phyloP scores from a whole-genome alignment of 2,329 filamentous ascomycete genomes.

The Macrophomina phaseolina region DNA sequence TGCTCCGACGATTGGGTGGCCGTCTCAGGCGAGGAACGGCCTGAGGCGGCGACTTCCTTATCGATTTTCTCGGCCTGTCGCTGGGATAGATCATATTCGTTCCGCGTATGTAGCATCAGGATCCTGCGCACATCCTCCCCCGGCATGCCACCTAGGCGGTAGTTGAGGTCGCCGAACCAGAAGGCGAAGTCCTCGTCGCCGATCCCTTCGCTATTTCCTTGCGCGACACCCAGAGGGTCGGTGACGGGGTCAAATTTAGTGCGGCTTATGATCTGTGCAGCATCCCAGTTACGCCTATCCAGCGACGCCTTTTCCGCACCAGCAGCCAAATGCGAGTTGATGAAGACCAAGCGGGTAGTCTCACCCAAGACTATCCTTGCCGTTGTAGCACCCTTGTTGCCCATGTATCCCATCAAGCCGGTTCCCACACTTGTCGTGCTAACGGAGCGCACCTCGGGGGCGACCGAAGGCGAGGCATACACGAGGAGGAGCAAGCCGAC shows the following conservation, averaged over 20 bases:
- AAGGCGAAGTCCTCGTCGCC: slow-evolving; percentile 93
- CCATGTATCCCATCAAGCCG: slow-evolving; percentile 88
- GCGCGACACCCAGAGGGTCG: slow-evolving; percentile 66
- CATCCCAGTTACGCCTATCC: slow-evolving; percentile 90
- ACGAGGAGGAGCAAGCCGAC: slow-evolving; percentile 83
- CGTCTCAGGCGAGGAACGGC: slow-evolving; percentile 15
- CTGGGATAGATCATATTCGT: slow-evolving; percentile 67
- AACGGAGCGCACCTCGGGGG: slow-evolving; percentile 76
- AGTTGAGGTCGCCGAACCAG: slow-evolving; percentile 97
- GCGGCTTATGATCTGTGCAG: slow-evolving; percentile 74
- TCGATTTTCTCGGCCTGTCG: slow-evolving; percentile 34
- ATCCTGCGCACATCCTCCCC: slow-evolving; percentile 88
- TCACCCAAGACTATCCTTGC: slow-evolving; percentile 86
- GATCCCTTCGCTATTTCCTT: slow-evolving; percentile 67
- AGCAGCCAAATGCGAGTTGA: slow-evolving; percentile 91
- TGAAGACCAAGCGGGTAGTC: slow-evolving; percentile 84
- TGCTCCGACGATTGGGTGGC: neutral
- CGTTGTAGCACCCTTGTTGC: slow-evolving; percentile 91
- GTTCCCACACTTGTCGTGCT: slow-evolving; percentile 86
- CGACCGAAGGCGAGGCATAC: slow-evolving; percentile 80
- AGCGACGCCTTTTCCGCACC: slow-evolving; percentile 78
- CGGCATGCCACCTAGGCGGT: slow-evolving; percentile 84
- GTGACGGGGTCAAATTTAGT: slow-evolving; percentile 79
- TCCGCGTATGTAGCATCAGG: slow-evolving; percentile 79
- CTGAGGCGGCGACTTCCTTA: slow-evolving; percentile 22